phyloP scores from a whole-genome alignment of 169 alveolate genomes.

The Plasmodium reichenowi region DNA sequence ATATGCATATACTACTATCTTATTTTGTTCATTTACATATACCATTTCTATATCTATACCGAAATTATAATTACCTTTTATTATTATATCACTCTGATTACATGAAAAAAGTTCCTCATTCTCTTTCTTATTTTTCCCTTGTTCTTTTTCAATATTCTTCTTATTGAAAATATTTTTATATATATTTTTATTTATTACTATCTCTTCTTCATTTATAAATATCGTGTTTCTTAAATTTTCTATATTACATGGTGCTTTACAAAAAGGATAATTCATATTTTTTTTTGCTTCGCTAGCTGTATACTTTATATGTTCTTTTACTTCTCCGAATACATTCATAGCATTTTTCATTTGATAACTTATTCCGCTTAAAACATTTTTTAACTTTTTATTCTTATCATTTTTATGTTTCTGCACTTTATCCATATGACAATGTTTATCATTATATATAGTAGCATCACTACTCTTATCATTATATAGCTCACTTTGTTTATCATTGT shows the following conservation, averaged over 20 bases:
- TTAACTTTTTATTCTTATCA: slow-evolving; percentile 12
- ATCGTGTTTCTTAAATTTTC: slow-evolving; percentile 47
- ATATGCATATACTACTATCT: slow-evolving; percentile 48
- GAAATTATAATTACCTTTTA: slow-evolving; percentile 41
- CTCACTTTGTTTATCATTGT: not conserved
- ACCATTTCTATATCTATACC: slow-evolving; percentile 26
- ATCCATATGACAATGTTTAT: not conserved
- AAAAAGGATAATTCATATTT: slow-evolving; percentile 64
- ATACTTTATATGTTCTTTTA: slow-evolving; percentile 50
- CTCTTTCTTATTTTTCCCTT: not conserved
- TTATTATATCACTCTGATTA: slow-evolving; percentile 17
- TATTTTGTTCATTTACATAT: slow-evolving; percentile 40
- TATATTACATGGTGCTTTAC: slow-evolving; percentile 70
- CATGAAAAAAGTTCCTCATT: slow-evolving; percentile 39
- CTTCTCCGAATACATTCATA: slow-evolving; percentile 49
- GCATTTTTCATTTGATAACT: slow-evolving; percentile 61
- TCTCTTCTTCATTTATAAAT: slow-evolving; percentile 59
- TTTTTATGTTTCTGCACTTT: not conserved
- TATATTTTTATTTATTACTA: slow-evolving; percentile 31
- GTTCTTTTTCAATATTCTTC: slow-evolving; percentile 4
- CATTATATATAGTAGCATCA: not conserved
- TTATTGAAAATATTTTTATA: slow-evolving; percentile 32
- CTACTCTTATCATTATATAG: not conserved
- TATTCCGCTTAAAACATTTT: slow-evolving; percentile 44
- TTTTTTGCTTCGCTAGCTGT: slow-evolving; percentile 62